These are phyloP conservation scores for Aschersonia sp. DNA, from an alignment of 2,329 filamentous ascomycete genomes.

Conservation along the genomic window DNA sequence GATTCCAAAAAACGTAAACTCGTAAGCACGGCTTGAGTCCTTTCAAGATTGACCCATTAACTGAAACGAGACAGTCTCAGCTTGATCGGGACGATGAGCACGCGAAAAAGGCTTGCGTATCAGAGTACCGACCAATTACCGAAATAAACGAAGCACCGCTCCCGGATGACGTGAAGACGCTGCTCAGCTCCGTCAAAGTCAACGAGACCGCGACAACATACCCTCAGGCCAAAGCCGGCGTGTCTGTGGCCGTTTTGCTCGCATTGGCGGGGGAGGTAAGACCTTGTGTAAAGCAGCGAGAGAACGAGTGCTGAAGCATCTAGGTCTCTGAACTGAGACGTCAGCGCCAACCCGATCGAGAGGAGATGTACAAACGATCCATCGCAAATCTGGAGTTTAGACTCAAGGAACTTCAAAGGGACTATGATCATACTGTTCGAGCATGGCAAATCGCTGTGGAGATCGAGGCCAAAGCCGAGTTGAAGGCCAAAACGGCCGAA, in stretches of 20 bases:
- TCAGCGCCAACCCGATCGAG: conserved; percentile 12
- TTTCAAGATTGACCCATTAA: not conserved
- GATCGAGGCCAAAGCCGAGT: conserved; percentile 33
- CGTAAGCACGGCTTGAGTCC: conserved; percentile 17
- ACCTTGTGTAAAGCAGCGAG: not conserved
- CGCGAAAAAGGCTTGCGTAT: conserved; percentile 14
- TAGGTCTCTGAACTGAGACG: conserved; percentile 17
- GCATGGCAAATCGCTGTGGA: conserved; percentile 33
- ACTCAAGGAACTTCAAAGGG: conserved; percentile 28
- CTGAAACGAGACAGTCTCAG: conserved; percentile 1
- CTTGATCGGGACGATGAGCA: conserved; percentile 14
- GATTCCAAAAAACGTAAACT: conserved; percentile 31
- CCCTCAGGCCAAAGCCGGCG: conserved; percentile 10
- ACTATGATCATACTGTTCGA: conserved; percentile 27
- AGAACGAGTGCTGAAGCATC: not conserved
- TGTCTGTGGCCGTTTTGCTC: conserved; percentile 22
- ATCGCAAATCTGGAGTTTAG: conserved; percentile 29
- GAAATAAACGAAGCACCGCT: conserved; percentile 16
- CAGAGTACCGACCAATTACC: conserved; percentile 7
- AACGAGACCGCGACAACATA: conserved; percentile 3
- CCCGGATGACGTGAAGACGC: conserved; percentile 14
- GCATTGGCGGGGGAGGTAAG: conserved; percentile 23
- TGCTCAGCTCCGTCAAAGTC: conserved; percentile 12
- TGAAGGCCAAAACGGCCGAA: conserved; percentile 26
- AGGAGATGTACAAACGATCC: conserved; percentile 22